Percentiles rank a stretch among this genome's conserved stretches.
These are phyloP conservation scores for Malbranchea cinnamomea DNA, from an alignment of 2,329 filamentous ascomycete species.

Conservation along the genomic window DNA sequence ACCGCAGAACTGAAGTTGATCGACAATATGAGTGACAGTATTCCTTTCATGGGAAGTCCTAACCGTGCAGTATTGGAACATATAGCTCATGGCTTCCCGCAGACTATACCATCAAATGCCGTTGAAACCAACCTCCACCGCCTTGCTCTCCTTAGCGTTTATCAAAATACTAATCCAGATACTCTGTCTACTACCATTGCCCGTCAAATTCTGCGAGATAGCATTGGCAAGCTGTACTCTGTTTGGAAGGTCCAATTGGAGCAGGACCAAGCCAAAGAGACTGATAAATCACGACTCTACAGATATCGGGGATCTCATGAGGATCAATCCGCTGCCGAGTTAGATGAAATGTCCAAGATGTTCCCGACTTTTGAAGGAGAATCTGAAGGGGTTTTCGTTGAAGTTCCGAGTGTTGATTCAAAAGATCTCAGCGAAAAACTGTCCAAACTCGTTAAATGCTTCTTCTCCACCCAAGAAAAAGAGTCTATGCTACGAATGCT, in stretches of 20 bases:
- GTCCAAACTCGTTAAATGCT: conserved; percentile 41
- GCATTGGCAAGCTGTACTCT: conserved; percentile 58
- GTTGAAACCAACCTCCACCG: conserved; percentile 24
- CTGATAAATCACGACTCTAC: conserved; percentile 62
- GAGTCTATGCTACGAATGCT: conserved; percentile 19
- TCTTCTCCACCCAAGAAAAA: conserved; percentile 22
- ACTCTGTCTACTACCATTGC: conserved; percentile 26
- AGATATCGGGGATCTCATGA: conserved; percentile 65
- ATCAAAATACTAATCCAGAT: conserved; percentile 20
- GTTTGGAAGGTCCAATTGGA: conserved; percentile 68
- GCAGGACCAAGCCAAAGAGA: conserved; percentile 59
- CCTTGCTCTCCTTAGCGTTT: conserved; percentile 20
- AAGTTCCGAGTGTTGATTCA: conserved; percentile 25
- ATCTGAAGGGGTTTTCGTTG: conserved; percentile 22
- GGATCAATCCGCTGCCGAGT: conserved; percentile 58
- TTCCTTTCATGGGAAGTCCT: conserved; percentile 23
- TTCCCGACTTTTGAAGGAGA: conserved; percentile 64
- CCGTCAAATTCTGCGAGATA: conserved; percentile 45
- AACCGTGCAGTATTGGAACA: neutral
- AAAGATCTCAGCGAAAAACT: conserved; percentile 46
- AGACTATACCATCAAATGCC: neutral
- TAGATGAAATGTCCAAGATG: conserved; percentile 60
- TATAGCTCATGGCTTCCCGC: neutral
- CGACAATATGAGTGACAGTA: conserved; percentile 19
- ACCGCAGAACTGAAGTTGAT: conserved; percentile 13